These are phyloP conservation scores for Saccharomyces pastorianus DNA, from an alignment of 1,139 yeast genomes.

Conservation along the genomic window DNA sequence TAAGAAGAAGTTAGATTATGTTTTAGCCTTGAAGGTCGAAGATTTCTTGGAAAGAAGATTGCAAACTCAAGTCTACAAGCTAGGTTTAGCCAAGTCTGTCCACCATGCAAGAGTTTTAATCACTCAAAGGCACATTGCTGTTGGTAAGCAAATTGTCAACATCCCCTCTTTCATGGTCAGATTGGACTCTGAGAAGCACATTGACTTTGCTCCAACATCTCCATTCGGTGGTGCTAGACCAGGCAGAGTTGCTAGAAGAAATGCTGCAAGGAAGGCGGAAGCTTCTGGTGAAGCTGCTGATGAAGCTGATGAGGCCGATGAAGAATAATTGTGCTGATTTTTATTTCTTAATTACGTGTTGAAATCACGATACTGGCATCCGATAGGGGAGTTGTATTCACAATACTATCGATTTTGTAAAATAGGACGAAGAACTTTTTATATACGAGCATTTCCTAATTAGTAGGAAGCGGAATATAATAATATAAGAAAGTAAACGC, in stretches of 20 bases:
- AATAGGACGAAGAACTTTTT: conserved; percentile 2
- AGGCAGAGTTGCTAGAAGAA: conserved; percentile 99
- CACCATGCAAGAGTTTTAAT: conserved; percentile 99
- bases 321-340: conserved; percentile 33
- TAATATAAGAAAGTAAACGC: background rate
- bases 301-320: conserved; percentile 56
- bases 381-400: background rate
- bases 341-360: conserved; percentile 7
- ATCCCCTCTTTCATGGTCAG: conserved; percentile 99
- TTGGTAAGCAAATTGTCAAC: conserved; percentile 98
- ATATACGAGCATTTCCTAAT: background rate
- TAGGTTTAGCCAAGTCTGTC: conserved; percentile 98
- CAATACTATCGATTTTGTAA: background rate
- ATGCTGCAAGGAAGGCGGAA: conserved; percentile 58
- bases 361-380: background rate
- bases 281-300: conserved; percentile 47
- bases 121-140: conserved; percentile 98
- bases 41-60: conserved; percentile 99
- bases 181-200: conserved; percentile 99
- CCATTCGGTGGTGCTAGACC: conserved; percentile 99
- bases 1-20: conserved; percentile 99
- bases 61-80: conserved; percentile 99
- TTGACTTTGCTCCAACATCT: conserved; percentile 97
- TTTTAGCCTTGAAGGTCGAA: conserved; percentile 91
- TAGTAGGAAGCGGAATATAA: background rate